Conservation (phyloP, 1,139 yeast genomes). For the Entelexis sorbosivorans region DNA sequence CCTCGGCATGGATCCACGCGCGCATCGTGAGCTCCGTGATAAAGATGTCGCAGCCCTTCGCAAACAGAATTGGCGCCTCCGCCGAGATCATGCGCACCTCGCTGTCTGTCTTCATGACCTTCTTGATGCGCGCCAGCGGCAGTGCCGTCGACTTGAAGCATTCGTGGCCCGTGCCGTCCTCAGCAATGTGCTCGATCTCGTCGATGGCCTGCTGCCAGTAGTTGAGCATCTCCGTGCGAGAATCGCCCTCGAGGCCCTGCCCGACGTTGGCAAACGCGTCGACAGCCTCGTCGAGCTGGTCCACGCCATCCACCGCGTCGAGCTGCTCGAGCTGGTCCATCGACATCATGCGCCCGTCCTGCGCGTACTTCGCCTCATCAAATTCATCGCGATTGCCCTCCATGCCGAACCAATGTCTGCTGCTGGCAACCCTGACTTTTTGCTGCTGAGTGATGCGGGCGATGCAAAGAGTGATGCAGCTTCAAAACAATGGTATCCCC, state of each 20-base stretch:
- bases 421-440: no score
- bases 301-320: conserved; percentile 10
- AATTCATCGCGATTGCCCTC: neutral
- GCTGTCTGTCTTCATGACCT: conserved; percentile 96
- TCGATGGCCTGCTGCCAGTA: conserved; percentile 96
- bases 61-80: conserved; percentile 93
- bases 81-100: conserved; percentile 96
- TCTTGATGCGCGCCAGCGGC: conserved; percentile 87
- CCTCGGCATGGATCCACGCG: conserved; percentile 98
- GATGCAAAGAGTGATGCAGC: neutral
- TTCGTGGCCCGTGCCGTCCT: conserved; percentile 33
- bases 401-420: neutral
- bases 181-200: conserved; percentile 54
- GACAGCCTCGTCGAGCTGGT: conserved; percentile 29
- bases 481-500: conserved; percentile 2
- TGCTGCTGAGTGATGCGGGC: neutral
- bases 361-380: conserved; percentile 3
- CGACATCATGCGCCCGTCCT: conserved; percentile 4
- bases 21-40: conserved; percentile 95
- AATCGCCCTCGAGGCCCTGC: conserved; percentile 75
- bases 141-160: conserved; percentile 89
- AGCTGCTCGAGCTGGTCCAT: conserved; percentile 7
- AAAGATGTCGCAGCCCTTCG: conserved; percentile 94
- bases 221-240: conserved; percentile 80
- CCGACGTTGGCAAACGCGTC: conserved; percentile 90